phyloP scores from a whole-genome alignment of 2,329 filamentous ascomycete species.

The Microcera coccophila region DNA sequence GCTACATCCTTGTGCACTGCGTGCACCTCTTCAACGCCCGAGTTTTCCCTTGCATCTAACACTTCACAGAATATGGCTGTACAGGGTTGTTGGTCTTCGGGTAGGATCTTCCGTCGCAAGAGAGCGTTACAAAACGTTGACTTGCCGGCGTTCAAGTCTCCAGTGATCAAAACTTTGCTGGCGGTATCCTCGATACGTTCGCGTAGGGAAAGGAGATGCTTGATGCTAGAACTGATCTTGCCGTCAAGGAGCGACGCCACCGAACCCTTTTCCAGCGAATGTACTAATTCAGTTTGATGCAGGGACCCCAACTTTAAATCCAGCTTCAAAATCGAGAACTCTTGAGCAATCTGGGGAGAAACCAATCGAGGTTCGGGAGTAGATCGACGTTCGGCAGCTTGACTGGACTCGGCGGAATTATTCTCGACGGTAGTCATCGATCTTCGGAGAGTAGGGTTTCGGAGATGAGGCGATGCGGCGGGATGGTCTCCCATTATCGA shows the following conservation, averaged over 20 bases:
- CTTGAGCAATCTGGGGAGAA: slow-evolving; percentile 86
- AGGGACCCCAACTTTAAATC: slow-evolving; percentile 86
- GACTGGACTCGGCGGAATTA: slow-evolving; percentile 65
- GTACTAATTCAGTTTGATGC: slow-evolving; percentile 85
- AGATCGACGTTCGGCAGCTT: slow-evolving; percentile 58
- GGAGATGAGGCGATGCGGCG: slow-evolving; percentile 34
- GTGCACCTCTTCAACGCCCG: slow-evolving; percentile 89
- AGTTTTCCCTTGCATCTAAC: slow-evolving; percentile 85
- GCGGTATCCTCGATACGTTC: slow-evolving; percentile 96
- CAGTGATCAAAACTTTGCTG: slow-evolving; percentile 93
- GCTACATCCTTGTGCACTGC: slow-evolving; percentile 76
- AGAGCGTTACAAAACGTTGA: slow-evolving; percentile 99
- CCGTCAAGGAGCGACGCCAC: slow-evolving; percentile 88
- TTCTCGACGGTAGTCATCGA: slow-evolving; percentile 66
- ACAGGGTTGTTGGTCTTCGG: slow-evolving; percentile 96
- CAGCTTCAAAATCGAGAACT: slow-evolving; percentile 92
- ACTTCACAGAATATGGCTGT: slow-evolving; percentile 99
- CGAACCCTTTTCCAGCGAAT: slow-evolving; percentile 88
- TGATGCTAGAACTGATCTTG: slow-evolving; percentile 90
- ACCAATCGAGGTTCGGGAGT: slow-evolving; percentile 75
- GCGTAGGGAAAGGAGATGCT: slow-evolving; percentile 78
- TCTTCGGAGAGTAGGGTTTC: slow-evolving; percentile 57
- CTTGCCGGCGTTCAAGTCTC: slow-evolving; percentile 94
- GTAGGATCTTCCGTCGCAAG: slow-evolving; percentile 82
- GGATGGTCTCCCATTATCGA: slow-evolving; percentile 52